Conservation (phyloP, 371 early-diverging fungal genomes). For the Circinella umbellata region DNA sequence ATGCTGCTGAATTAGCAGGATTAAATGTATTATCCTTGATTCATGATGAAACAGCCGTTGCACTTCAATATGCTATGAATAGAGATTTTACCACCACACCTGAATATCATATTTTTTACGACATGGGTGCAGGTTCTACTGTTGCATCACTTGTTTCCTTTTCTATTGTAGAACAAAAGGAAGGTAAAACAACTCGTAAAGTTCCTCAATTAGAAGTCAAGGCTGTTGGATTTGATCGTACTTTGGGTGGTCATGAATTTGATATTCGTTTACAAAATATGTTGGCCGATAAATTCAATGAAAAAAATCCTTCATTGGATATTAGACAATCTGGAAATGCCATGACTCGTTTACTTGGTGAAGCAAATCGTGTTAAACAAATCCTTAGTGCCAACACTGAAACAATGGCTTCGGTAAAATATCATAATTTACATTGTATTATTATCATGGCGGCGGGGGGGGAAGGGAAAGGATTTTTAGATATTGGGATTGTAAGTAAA, state of each 20-base stretch:
- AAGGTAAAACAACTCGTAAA: constrained; percentile 62
- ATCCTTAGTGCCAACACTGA: constrained; percentile 95
- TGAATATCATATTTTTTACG: constrained; percentile 91
- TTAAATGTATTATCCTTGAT: constrained; percentile 83
- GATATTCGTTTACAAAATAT: constrained; percentile 81
- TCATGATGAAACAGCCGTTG: constrained; percentile 95
- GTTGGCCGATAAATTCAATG: constrained; percentile 78
- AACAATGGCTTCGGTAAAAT: constrained; percentile 76
- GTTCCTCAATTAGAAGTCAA: constrained; percentile 79
- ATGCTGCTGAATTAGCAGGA: constrained; percentile 93
- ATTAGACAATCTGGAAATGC: constrained; percentile 71
- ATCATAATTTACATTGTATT: neutral
- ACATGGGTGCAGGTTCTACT: constrained; percentile 97
- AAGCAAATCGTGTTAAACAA: constrained; percentile 94
- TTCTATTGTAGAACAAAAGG: constrained; percentile 64
- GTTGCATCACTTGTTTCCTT: constrained; percentile 87
- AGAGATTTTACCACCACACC: constrained; percentile 70
- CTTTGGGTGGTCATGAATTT: constrained; percentile 88
- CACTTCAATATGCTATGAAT: constrained; percentile 90
- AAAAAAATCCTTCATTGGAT: constrained; percentile 43
- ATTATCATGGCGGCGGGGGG: neutral
- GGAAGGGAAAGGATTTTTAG: neutral
- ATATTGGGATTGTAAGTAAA: neutral
- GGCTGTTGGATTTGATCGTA: constrained; percentile 82
- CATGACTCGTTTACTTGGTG: constrained; percentile 88